These are phyloP conservation scores for Pythium sukuiense DNA, from an alignment of 352 stramenopile genomes.

Conservation along the genomic window DNA sequence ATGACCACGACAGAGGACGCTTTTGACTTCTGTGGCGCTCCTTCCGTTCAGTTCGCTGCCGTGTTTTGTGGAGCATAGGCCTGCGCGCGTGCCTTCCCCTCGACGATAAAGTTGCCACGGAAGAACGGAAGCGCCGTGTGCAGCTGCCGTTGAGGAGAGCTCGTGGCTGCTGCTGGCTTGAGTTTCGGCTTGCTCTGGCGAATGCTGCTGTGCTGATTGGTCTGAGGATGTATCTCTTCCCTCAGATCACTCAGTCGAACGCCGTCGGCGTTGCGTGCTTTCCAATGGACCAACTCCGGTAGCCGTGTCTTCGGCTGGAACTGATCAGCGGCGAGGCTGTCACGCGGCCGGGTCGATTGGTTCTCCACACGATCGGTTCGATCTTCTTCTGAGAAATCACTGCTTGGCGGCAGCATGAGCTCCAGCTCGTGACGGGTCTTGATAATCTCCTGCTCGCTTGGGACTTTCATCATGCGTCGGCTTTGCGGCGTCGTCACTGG, in stretches of 20 bases:
- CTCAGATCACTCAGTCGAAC: slow-evolving; percentile 4
- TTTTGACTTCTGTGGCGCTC: not conserved
- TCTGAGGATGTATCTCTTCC: not conserved
- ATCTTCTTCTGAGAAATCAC: slow-evolving; percentile 20
- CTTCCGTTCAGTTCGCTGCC: not conserved
- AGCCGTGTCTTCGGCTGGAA: slow-evolving; percentile 2
- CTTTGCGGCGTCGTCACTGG: slow-evolving; percentile 19
- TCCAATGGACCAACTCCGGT: slow-evolving; percentile 21
- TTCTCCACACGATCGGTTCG: slow-evolving; percentile 1
- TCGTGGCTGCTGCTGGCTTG: slow-evolving; percentile 2
- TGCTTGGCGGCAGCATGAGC: slow-evolving; percentile 14
- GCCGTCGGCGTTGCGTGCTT: slow-evolving; percentile 2
- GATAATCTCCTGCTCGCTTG: slow-evolving; percentile 29
- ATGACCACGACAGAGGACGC: not conserved
- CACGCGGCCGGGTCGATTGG: not conserved
- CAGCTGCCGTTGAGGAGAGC: slow-evolving; percentile 15
- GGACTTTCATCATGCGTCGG: slow-evolving; percentile 23
- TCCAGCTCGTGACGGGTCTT: slow-evolving; percentile 22
- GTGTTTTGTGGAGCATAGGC: slow-evolving; percentile 13
- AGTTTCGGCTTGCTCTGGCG: slow-evolving; percentile 17
- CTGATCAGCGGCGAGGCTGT: not conserved
- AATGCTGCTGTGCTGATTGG: not conserved
- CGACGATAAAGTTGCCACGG: slow-evolving; percentile 63
- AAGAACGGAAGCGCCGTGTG: slow-evolving; percentile 56
- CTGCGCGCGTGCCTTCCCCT: slow-evolving; percentile 37